These are phyloP conservation scores for Mycena maculata DNA, from an alignment of 768 basidiomycete genomes.

Conservation along the genomic window DNA sequence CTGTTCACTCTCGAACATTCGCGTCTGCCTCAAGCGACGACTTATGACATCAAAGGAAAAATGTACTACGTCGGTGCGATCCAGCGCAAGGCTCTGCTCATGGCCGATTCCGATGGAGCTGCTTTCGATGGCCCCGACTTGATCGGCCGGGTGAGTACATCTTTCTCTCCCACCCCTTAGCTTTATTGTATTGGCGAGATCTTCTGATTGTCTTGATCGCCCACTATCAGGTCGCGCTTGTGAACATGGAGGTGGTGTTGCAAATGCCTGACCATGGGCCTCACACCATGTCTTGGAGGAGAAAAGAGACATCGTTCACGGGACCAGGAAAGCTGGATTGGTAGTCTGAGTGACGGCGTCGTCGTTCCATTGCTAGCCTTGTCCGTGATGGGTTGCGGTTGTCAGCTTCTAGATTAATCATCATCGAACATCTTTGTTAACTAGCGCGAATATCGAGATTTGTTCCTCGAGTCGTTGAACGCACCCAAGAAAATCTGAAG, in stretches of 20 bases:
- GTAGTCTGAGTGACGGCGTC: too few species aligned
- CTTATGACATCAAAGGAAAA: not conserved
- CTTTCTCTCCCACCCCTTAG: not conserved
- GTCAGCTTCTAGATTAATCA: too few species aligned
- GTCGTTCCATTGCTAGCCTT: too few species aligned
- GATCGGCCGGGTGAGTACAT: not conserved
- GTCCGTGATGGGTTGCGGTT: too few species aligned
- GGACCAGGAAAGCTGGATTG: too few species aligned
- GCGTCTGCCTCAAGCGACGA: not conserved
- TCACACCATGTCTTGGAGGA: not conserved
- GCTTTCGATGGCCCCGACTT: not conserved
- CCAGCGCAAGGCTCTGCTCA: not conserved
- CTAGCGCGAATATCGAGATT: too few species aligned
- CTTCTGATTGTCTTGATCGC: too few species aligned
- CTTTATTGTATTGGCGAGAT: too few species aligned
- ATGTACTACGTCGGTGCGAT: not conserved
- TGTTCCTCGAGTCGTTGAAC: too few species aligned
- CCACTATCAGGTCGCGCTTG: too few species aligned
- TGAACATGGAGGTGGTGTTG: not conserved
- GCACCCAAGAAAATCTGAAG: too few species aligned
- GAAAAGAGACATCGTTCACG: not conserved
- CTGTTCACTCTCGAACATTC: slow-evolving; percentile 9
- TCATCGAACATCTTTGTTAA: too few species aligned
- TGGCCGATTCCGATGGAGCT: not conserved
- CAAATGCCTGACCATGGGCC: not conserved